Percentiles rank a stretch among this genome's conserved stretches.
phyloP scores from a whole-genome alignment of 139 green algal genomes.

The Picochlorum sp. region DNA sequence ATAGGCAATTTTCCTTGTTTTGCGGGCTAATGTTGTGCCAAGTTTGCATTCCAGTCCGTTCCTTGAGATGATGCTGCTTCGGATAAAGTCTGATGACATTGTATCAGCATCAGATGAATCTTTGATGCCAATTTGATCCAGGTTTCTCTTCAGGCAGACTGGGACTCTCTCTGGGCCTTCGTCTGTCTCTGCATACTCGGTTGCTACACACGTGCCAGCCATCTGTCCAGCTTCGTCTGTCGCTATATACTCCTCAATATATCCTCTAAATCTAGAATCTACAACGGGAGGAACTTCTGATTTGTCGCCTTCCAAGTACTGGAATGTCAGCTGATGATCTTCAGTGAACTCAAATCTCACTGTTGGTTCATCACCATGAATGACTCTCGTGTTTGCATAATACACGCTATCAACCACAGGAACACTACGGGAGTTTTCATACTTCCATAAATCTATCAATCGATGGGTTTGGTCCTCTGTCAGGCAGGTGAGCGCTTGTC shows the following conservation, averaged over 20 bases:
- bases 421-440: conserved; percentile 52
- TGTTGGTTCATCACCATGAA: conserved; percentile 66
- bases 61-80: conserved; percentile 26
- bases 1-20: conserved; percentile 63
- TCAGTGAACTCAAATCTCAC: conserved; percentile 45
- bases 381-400: conserved; percentile 63
- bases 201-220: background rate
- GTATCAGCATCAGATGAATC: conserved; percentile 15
- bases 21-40: conserved; percentile 10
- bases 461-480: conserved; percentile 53
- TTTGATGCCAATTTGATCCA: conserved; percentile 20
- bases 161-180: conserved; percentile 6
- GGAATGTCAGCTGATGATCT: conserved; percentile 37
- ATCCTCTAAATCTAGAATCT: conserved; percentile 57
- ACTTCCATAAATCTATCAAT: conserved; percentile 65
- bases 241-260: conserved; percentile 59
- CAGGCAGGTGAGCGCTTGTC: conserved; percentile 62
- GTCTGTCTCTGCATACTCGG: conserved; percentile 15
- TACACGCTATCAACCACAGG: conserved; percentile 45
- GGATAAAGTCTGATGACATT: background rate
- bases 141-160: conserved; percentile 46
- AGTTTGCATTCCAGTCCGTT: conserved; percentile 96
- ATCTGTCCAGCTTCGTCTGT: conserved; percentile 5
- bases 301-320: conserved; percentile 51
- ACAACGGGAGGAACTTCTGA: conserved; percentile 16